These are phyloP conservation scores for Neonectria punicea DNA, from an alignment of 2,329 filamentous ascomycete species.

Conservation along the genomic window DNA sequence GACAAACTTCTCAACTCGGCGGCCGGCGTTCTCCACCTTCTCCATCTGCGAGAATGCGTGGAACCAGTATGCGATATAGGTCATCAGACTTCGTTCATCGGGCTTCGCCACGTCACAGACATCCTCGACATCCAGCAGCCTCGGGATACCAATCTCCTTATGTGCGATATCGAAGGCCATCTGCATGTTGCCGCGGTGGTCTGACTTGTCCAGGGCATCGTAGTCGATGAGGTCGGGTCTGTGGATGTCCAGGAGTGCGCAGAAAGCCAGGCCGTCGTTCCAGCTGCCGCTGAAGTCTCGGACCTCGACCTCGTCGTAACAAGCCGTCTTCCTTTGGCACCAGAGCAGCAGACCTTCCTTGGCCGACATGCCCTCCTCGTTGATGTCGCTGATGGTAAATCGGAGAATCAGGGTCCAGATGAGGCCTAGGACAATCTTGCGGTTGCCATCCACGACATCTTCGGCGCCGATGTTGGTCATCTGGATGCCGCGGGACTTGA, in stretches of 20 bases:
- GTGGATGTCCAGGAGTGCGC: slow-evolving; percentile 95
- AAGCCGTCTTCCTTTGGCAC: slow-evolving; percentile 98
- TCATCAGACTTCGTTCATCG: slow-evolving; percentile 97
- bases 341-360: slow-evolving; percentile 95
- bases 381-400: slow-evolving; percentile 99
- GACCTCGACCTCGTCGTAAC: slow-evolving; percentile 96
- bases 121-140: slow-evolving; percentile 95
- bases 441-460: slow-evolving; percentile 97
- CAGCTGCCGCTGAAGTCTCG: slow-evolving; percentile 95
- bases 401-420: slow-evolving; percentile 99
- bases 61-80: slow-evolving; percentile 99
- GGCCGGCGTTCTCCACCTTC: slow-evolving; percentile 95
- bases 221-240: slow-evolving; percentile 97
- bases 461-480: slow-evolving; percentile 99
- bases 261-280: slow-evolving; percentile 98
- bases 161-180: slow-evolving; percentile 95
- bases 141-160: slow-evolving; percentile 96
- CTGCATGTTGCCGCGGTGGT: slow-evolving; percentile 98
- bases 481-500: slow-evolving; percentile 90
- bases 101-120: slow-evolving; percentile 96
- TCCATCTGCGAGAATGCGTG: slow-evolving; percentile 99
- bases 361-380: slow-evolving; percentile 95
- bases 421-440: slow-evolving; percentile 95
- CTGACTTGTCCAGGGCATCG: slow-evolving; percentile 90
- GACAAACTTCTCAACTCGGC: slow-evolving; percentile 97